Conservation (phyloP, 192 early-diverging fungal species). For the Linnemannia exigua region DNA sequence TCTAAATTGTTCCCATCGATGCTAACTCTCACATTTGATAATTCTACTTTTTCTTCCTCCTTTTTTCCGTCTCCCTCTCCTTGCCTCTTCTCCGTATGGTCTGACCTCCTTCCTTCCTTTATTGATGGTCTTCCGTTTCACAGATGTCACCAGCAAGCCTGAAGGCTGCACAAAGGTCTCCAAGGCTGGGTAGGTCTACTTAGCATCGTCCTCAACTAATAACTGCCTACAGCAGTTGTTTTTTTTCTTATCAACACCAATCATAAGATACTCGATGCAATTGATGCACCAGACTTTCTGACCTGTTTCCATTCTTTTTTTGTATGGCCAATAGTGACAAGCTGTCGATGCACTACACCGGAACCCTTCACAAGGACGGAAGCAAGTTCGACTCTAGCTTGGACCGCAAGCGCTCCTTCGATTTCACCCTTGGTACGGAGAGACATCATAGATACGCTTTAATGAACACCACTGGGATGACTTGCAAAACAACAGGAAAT, state of each 20-base stretch:
- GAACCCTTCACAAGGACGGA: constrained; percentile 72
- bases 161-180: constrained; percentile 24
- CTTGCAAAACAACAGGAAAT: neutral
- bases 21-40: neutral
- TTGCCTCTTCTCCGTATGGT: neutral
- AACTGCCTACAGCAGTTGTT: neutral
- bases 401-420: constrained; percentile 76
- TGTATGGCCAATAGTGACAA: constrained; percentile 62
- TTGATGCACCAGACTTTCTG: no score
- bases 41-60: neutral
- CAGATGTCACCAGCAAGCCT: constrained; percentile 44
- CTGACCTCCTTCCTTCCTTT: neutral
- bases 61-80: neutral
- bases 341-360: constrained; percentile 85
- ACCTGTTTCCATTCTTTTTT: neutral
- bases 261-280: no score
- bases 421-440: constrained; percentile 75
- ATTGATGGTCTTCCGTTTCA: neutral
- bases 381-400: constrained; percentile 81
- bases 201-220: neutral
- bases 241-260: neutral
- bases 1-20: neutral
- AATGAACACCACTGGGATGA: neutral
- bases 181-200: constrained; percentile 34
- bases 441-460: neutral